Base-by-base conservation (phyloP, 495 filamentous ascomycete species). In the Talaromyces ruber region DNA sequence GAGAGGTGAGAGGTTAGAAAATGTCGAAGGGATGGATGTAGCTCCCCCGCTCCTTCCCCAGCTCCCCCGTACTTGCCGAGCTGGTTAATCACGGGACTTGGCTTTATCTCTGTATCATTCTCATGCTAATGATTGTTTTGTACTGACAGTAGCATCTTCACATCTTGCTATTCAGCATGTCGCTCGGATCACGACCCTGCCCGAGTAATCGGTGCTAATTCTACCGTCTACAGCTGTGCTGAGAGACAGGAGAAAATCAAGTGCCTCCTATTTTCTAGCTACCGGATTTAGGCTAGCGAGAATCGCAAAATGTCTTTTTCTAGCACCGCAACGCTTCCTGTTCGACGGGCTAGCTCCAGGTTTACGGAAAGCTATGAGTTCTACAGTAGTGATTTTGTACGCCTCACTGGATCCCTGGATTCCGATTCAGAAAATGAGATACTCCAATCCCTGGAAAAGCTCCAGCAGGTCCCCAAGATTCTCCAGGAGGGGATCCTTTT, bases 401-500 rank as follows among this genome's bases (percentile, higher is more conserved):
- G 59, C 16, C 24, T 60, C 26, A 60, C 22, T 28, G 43, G 37
- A 39, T 60, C 59, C 21, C 14, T 50, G 4, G 54, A 57, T 57
- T 57, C 54, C 54, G 14, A 57, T 16, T 57, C 54, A 6, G 54
- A 57, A 21, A 57, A 51, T 30, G 59, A 26, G 16, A 52, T 60
- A 22, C 66, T 73, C 2, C 67, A 72, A 16, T 65, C 67, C 52
- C 72, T 77, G 25, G 73, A 76, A 11, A 65, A 71, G 25, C 67
- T 75, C 34, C 68, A 76, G 50, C 70, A 76, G 55, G 67, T 76
- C 8, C 76, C 76, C 18, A 71, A 73, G 24, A 78, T 78, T 29
- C 70, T 78, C 0, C 69, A 70, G 60, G 76, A 78, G 55, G 76
- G 76, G 1, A 74, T 77, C 45, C 61, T 76, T 29, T 74, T 78